These are phyloP conservation scores for Lactifluus subvellereus DNA, from an alignment of 768 basidiomycete genomes.

Conservation along the genomic window DNA sequence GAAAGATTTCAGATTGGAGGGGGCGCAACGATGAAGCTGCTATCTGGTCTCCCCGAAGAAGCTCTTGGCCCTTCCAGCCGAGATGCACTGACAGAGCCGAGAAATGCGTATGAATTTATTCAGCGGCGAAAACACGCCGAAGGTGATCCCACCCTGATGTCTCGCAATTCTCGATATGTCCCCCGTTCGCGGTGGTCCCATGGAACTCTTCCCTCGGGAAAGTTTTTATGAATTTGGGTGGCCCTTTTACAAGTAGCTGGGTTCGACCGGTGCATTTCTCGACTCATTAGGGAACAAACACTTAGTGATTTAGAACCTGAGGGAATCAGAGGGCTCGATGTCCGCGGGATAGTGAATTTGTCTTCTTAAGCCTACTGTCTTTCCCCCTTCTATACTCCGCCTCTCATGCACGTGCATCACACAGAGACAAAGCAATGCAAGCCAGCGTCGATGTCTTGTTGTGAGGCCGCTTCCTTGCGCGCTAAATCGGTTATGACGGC, in stretches of 20 bases:
- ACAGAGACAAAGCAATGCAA: slow-evolving; percentile 79
- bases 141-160: slow-evolving; percentile 57
- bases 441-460: slow-evolving; percentile 85
- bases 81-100: slow-evolving; percentile 35
- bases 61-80: slow-evolving; percentile 35
- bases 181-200: slow-evolving; percentile 66
- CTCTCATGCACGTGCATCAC: background rate
- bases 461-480: slow-evolving; percentile 36
- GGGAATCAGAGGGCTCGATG: slow-evolving; percentile 53
- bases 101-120: slow-evolving; percentile 77
- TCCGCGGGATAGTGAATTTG: slow-evolving; percentile 68
- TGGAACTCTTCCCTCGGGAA: background rate
- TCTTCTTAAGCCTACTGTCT: slow-evolving; percentile 44
- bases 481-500: slow-evolving; percentile 6
- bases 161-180: slow-evolving; percentile 67
- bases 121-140: slow-evolving; percentile 39
- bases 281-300: slow-evolving; percentile 63
- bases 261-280: slow-evolving; percentile 76
- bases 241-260: slow-evolving; percentile 46
- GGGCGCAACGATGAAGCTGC: slow-evolving; percentile 59
- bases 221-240: background rate
- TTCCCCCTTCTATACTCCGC: too few species aligned
- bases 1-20: slow-evolving; percentile 67
- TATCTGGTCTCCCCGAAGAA: slow-evolving; percentile 47
- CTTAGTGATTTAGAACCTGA: slow-evolving; percentile 60